Base-by-base conservation (phyloP, 2,329 filamentous ascomycete genomes). In the Aciculosporium take region DNA sequence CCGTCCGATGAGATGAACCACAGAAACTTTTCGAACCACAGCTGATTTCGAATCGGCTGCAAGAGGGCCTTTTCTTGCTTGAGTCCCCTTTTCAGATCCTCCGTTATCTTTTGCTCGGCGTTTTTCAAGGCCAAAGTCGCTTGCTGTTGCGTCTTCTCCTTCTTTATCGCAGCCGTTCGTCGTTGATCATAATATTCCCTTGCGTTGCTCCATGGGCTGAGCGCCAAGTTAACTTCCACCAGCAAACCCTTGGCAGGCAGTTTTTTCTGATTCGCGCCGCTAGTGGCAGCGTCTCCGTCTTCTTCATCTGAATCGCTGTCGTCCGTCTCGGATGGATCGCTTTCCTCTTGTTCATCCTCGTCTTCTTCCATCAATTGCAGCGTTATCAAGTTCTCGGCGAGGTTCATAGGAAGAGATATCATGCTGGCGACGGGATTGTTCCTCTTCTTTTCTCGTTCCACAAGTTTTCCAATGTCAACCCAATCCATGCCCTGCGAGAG, bases 1-100 rank as follows among this genome's bases (percentile, higher is more conserved):
- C 89, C 88, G 55, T 98, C 91, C 0, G 87, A 93, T 1, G 88
- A 95, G 51, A 96, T 75, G 63, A 98, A 98, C 72, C 86, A 96
- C 23, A 79, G 68, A 53, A 94, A 98, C 61, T 98, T 98, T 55
- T 98, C 91, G 51, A 95, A 98, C 91, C 91, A 98, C 53, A 88
- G 74, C 49, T 80, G 81, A 53, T 79, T 82, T 42, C 91, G 76
- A 7, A 94, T 81, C 0, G 83, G 86, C 35, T 88, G 79, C 8
- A 96, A 65, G 2, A 93, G 67, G 17, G 86, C 81, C 58, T 94
- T 95, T 61, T 96, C 91, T 55, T 91, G 82, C 63, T 94, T 94
- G 43, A 96, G 61, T 0, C 79, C 81, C 53, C 87, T 89, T 62
- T 84, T 93, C 18, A 96, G 67, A 56, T 94, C 86, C 10, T 84